phyloP scores from a whole-genome alignment of 148 eudicot species.

The Cornus florida region DNA sequence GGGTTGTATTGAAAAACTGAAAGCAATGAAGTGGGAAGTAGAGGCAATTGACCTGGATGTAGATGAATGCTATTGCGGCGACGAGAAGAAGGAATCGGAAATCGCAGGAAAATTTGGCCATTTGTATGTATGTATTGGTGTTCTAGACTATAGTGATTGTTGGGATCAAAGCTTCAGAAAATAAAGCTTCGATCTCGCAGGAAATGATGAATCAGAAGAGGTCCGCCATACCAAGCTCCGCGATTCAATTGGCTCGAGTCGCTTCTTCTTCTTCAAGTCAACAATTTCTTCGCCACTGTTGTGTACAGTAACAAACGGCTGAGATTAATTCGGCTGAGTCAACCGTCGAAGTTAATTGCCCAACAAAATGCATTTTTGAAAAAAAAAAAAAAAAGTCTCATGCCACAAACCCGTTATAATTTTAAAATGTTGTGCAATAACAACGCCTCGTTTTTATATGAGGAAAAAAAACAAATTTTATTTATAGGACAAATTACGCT shows the following conservation, averaged over 20 bases:
- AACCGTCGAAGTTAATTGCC: too few species aligned
- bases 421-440: too few species aligned
- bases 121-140: conserved; percentile 6
- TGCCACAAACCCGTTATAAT: too few species aligned
- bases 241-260: background rate
- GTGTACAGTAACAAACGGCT: too few species aligned
- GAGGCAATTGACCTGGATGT: conserved; percentile 59
- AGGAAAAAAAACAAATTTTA: too few species aligned
- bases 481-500: too few species aligned
- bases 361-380: too few species aligned
- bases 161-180: background rate
- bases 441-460: too few species aligned
- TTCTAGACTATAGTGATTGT: background rate
- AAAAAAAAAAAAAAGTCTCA: too few species aligned
- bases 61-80: conserved; percentile 71
- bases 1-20: background rate
- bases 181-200: background rate
- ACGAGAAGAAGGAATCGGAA: conserved; percentile 69
- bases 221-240: background rate
- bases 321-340: too few species aligned
- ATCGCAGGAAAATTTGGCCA: conserved; percentile 58
- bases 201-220: background rate
- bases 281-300: background rate
- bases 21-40: background rate
- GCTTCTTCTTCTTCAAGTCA: background rate